These are phyloP conservation scores for Cordyceps cicadae DNA, from an alignment of 2,329 filamentous ascomycete species.

Conservation along the genomic window DNA sequence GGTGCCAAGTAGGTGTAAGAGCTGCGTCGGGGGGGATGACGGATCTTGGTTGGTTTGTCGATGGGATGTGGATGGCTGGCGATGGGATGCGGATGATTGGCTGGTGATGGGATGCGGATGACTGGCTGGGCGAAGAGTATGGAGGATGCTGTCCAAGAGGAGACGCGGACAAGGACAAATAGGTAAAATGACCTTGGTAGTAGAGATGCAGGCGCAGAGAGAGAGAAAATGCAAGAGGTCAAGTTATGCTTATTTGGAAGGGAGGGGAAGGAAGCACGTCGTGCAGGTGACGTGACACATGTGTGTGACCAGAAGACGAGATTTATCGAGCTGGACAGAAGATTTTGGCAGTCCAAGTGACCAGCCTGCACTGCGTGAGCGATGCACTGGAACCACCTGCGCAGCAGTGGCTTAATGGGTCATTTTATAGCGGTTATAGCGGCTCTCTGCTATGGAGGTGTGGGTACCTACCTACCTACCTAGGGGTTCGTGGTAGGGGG, in stretches of 20 bases:
- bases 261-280: background rate
- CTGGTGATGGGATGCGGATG: too few relatives aligned
- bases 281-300: constrained; percentile 3
- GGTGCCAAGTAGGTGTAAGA: constrained; percentile 33
- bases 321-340: too few relatives aligned
- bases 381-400: too few relatives aligned
- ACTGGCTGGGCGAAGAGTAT: background rate
- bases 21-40: too few relatives aligned
- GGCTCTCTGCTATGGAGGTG: background rate
- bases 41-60: too few relatives aligned
- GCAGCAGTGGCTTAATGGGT: too few relatives aligned
- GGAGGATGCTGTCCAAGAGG: background rate
- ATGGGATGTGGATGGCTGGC: too few relatives aligned
- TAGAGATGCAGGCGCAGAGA: background rate
- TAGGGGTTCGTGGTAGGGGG: too few relatives aligned
- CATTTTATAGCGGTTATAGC: background rate
- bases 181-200: background rate
- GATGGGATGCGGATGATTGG: too few relatives aligned
- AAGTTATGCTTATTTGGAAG: background rate
- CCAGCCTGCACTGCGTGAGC: background rate
- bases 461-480: too few relatives aligned
- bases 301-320: background rate
- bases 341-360: background rate
- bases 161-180: too few relatives aligned
- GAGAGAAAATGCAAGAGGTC: background rate